Evolutionary conservation across 371 early-diverging fungal genomes (phyloP).

Genomic region (Funneliformis caledonium): DNA sequence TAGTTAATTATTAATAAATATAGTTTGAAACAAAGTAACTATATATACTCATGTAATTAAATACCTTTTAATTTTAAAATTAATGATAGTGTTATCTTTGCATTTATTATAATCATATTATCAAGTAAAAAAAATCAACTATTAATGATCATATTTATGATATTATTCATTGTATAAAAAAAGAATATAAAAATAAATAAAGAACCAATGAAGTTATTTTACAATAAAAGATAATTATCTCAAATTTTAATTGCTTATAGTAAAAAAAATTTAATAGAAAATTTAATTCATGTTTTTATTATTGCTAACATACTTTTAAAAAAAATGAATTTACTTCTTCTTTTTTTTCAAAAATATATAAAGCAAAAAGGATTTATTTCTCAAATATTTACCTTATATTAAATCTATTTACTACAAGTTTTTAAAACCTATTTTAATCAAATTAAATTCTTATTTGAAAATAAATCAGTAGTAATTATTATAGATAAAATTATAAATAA

Average conservation of each 20-base stretch:
- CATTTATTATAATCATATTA: neutral
- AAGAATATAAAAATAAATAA: neutral
- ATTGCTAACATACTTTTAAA: slow-evolving; percentile 8
- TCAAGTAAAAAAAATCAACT: slow-evolving; percentile 12
- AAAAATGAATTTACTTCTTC: slow-evolving; percentile 7
- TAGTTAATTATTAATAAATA: too few relatives aligned
- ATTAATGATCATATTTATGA: neutral
- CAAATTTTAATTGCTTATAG: neutral
- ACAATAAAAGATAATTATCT: neutral
- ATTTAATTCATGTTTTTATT: slow-evolving; percentile 19
- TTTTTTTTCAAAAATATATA: slow-evolving; percentile 23
- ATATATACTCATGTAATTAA: too few relatives aligned
- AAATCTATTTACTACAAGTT: neutral
- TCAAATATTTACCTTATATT: neutral
- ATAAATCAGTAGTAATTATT: neutral
- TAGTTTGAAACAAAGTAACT: too few relatives aligned
- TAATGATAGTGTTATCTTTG: neutral
- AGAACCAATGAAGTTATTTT: neutral
- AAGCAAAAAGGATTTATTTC: too few relatives aligned
- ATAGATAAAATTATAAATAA: too few relatives aligned
- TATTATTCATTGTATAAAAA: neutral
- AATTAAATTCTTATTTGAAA: neutral
- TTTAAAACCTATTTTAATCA: neutral
- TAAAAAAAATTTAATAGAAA: slow-evolving; percentile 17
- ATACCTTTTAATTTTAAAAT: slow-evolving; percentile 10